These are phyloP conservation scores for Neonectria ditissima DNA, from an alignment of 2,329 filamentous ascomycete genomes.

Conservation along the genomic window DNA sequence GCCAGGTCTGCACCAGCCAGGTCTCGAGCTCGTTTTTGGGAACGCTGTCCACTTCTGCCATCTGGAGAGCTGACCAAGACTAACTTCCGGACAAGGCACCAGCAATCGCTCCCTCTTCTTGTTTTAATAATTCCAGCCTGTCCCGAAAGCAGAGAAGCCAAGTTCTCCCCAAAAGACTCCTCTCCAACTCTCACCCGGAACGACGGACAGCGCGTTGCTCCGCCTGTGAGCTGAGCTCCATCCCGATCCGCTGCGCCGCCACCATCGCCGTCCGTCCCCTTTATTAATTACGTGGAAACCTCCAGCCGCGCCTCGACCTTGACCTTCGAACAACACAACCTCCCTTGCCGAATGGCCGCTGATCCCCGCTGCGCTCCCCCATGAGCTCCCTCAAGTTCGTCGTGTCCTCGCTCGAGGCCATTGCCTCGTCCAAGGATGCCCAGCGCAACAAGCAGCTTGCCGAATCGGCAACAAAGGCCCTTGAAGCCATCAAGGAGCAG, in stretches of 20 bases:
- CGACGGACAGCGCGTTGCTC: constrained; percentile 19
- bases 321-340: constrained; percentile 19
- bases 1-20: constrained; percentile 19
- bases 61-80: constrained; percentile 20
- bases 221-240: constrained; percentile 26
- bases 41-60: constrained; percentile 34
- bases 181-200: neutral
- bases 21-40: constrained; percentile 29
- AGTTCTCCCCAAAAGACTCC: neutral
- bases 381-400: constrained; percentile 98
- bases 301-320: constrained; percentile 14
- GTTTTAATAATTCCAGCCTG: constrained; percentile 21
- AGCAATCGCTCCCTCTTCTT: constrained; percentile 19
- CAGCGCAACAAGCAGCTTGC: constrained; percentile 85
- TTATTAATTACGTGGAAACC: constrained; percentile 28
- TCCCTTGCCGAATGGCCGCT: constrained; percentile 58
- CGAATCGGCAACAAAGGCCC: constrained; percentile 83
- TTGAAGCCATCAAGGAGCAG: constrained; percentile 86
- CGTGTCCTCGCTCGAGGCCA: constrained; percentile 90
- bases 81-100: constrained; percentile 26
- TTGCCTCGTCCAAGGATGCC: constrained; percentile 91
- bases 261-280: constrained; percentile 23
- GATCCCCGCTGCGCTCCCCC: constrained; percentile 62
- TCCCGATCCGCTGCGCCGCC: constrained; percentile 24
- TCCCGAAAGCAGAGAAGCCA: constrained; percentile 7